These are phyloP conservation scores for Dichomitus squalens DNA, from an alignment of 1,284 basidiomycete species.

Conservation along the genomic window DNA sequence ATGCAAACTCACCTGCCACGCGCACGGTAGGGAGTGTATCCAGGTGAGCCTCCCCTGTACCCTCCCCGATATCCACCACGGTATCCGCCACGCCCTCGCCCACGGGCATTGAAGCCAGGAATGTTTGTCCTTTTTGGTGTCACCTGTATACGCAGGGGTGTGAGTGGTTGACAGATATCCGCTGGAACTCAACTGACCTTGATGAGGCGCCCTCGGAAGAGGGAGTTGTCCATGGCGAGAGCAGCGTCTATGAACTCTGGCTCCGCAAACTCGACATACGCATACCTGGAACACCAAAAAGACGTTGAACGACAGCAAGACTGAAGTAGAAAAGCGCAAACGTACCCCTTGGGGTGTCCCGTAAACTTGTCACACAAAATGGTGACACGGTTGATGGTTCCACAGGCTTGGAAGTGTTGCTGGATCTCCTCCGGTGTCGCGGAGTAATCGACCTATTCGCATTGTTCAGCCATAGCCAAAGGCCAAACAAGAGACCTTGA, in stretches of 20 bases:
- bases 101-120: constrained; percentile 80
- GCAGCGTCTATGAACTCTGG: constrained; percentile 93
- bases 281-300: constrained; percentile 64
- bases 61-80: constrained; percentile 75
- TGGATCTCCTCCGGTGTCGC: constrained; percentile 99
- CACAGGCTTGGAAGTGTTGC: constrained; percentile 95
- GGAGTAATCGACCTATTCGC: constrained; percentile 89
- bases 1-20: constrained; percentile 70
- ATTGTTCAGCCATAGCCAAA: constrained; percentile 8
- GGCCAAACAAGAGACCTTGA: neutral
- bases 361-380: constrained; percentile 99
- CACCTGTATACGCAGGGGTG: constrained; percentile 56
- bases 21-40: constrained; percentile 79
- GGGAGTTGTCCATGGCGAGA: constrained; percentile 91
- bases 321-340: constrained; percentile 7
- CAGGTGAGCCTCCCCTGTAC: constrained; percentile 51
- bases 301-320: neutral
- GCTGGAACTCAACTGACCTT: constrained; percentile 56
- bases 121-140: constrained; percentile 92
- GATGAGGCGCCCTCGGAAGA: constrained; percentile 92
- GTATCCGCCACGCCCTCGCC: constrained; percentile 64
- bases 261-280: constrained; percentile 98
- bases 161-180: neutral
- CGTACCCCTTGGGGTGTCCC: constrained; percentile 97
- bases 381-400: constrained; percentile 98